phyloP scores from a whole-genome alignment of 805 yeast genomes.

The Metschnikowia kofuensis region DNA sequence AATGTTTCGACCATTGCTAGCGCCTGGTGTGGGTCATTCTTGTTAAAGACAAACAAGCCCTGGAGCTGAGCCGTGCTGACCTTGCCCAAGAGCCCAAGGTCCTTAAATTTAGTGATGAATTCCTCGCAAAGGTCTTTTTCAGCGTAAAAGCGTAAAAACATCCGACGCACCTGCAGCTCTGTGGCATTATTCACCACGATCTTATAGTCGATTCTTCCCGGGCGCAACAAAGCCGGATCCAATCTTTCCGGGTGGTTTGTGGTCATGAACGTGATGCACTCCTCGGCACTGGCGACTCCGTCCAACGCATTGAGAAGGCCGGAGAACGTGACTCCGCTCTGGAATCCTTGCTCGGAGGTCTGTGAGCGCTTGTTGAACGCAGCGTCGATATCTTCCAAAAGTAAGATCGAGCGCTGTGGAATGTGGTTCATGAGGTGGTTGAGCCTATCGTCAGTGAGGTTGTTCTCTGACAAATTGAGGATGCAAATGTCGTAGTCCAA shows the following conservation, averaged over 20 bases:
- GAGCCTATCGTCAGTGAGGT: conserved; percentile 89
- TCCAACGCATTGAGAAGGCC: conserved; percentile 92
- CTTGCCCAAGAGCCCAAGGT: conserved; percentile 39
- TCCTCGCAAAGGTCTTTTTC: conserved; percentile 52
- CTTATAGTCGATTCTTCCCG: conserved; percentile 90
- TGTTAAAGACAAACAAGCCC: conserved; percentile 91
- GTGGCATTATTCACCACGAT: conserved; percentile 85
- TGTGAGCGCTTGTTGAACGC: conserved; percentile 86
- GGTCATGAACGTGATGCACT: conserved; percentile 95
- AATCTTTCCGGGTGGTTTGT: conserved; percentile 94
- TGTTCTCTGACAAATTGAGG: conserved; percentile 83
- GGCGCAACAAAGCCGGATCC: conserved; percentile 91
- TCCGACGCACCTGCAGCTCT: conserved; percentile 67
- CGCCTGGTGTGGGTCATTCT: conserved; percentile 76
- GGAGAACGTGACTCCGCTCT: conserved; percentile 90
- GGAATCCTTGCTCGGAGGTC: conserved; percentile 70
- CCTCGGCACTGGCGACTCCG: conserved; percentile 97
- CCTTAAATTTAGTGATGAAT: conserved; percentile 46
- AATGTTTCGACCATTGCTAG: conserved; percentile 57
- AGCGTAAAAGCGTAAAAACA: conserved; percentile 88
- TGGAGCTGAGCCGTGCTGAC: conserved; percentile 94
- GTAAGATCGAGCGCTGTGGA: conserved; percentile 80
- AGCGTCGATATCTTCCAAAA: conserved; percentile 93
- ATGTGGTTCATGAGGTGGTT: conserved; percentile 96
- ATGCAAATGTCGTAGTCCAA: conserved; percentile 94